Conservation (phyloP, 1,284 basidiomycete species). For the Ustilago trichophora region DNA sequence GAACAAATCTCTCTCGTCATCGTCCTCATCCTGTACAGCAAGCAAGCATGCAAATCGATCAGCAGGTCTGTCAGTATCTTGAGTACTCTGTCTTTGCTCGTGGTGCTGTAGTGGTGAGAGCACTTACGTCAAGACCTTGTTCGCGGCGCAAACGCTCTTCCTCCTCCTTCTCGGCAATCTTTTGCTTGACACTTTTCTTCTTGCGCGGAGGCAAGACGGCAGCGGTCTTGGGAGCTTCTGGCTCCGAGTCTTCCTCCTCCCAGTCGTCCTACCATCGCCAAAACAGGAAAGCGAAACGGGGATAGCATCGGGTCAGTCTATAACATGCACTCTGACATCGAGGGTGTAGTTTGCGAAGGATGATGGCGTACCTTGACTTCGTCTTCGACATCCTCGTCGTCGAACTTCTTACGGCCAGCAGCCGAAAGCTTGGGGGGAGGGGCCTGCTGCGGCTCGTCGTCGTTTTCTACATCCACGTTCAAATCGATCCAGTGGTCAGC, state of each 20-base stretch:
- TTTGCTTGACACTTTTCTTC: conserved; percentile 63
- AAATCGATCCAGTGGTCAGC: neutral
- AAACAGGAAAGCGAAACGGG: neutral
- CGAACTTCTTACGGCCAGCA: conserved; percentile 55
- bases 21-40: conserved; percentile 24
- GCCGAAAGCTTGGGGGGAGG: conserved; percentile 27
- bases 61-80: no score
- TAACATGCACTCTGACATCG: no score
- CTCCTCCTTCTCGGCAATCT: conserved; percentile 63
- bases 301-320: no score
- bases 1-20: conserved; percentile 45
- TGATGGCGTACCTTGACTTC: conserved; percentile 61
- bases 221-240: conserved; percentile 34
- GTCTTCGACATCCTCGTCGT: conserved; percentile 64
- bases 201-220: conserved; percentile 54
- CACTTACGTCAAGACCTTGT: conserved; percentile 39
- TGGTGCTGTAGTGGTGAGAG: no score
- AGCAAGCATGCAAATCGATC: no score
- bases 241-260: conserved; percentile 62
- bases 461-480: conserved; percentile 40
- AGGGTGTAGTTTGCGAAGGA: no score
- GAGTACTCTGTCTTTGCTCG: no score
- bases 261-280: conserved; percentile 59
- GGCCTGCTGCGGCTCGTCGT: conserved; percentile 54
- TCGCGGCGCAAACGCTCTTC: conserved; percentile 47